Conservation (phyloP, 441 rosid genomes). For the Croton laevigatus region DNA sequence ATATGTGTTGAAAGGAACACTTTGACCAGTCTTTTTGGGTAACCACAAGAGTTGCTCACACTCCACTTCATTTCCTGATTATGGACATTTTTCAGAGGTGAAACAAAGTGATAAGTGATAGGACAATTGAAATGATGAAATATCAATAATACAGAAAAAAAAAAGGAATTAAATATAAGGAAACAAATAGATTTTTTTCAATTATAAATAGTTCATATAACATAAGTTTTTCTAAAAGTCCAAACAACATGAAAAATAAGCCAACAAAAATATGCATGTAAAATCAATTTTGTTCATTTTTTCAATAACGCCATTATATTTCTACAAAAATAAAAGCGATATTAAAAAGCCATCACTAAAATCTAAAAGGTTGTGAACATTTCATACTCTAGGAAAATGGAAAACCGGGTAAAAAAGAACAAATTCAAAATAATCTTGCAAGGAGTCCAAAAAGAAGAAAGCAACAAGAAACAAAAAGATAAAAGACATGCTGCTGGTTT, state of each 20-base stretch:
- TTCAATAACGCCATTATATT: background rate
- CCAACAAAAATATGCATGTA: background rate
- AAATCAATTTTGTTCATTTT: background rate
- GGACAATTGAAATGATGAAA: constrained; percentile 5
- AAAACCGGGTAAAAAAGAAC: too few relatives aligned
- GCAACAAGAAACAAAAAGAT: background rate
- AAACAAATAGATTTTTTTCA: background rate
- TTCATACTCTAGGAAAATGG: too few relatives aligned
- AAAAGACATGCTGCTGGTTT: constrained; percentile 14
- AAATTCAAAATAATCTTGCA: background rate
- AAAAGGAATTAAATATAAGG: background rate
- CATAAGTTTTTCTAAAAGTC: too few relatives aligned
- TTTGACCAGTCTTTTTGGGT: constrained; percentile 72
- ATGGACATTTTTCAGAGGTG: constrained; percentile 32
- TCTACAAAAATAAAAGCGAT: background rate
- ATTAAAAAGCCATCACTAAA: too few relatives aligned
- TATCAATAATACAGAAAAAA: constrained; percentile 12
- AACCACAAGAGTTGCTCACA: constrained; percentile 98
- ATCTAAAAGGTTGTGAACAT: background rate
- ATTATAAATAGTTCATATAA: too few relatives aligned
- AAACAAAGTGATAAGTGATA: constrained; percentile 1
- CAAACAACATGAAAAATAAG: background rate
- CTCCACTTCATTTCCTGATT: constrained; percentile 96
- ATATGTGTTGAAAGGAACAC: constrained; percentile 80
- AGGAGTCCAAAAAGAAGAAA: background rate